Evolutionary conservation across 257 asterid species (phyloP).

Genomic region (Gynochthodes officinalis): DNA sequence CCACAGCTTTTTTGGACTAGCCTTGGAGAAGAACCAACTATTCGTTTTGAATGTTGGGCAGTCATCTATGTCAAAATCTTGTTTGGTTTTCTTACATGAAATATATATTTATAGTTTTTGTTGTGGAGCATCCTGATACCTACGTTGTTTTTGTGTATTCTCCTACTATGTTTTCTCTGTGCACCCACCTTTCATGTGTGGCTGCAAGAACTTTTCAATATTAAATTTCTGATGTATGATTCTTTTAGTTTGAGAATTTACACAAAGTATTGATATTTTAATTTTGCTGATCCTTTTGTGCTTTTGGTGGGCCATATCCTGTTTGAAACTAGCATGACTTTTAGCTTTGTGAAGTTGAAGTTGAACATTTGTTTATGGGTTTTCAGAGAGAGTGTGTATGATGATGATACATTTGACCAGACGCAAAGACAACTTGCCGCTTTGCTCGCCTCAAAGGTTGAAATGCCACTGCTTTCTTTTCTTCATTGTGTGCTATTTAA

Average conservation of each 20-base stretch:
- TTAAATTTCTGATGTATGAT: neutral
- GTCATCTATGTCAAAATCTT: neutral
- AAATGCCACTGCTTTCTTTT: neutral
- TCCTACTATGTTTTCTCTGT: neutral
- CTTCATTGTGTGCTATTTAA: neutral
- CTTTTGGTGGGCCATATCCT: neutral
- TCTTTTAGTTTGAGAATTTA: neutral
- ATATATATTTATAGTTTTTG: neutral
- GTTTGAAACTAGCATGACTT: slow-evolving; percentile 25
- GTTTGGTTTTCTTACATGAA: neutral
- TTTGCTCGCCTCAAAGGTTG: slow-evolving; percentile 82
- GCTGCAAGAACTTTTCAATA: neutral
- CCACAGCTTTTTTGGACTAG: neutral
- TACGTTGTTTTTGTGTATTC: neutral
- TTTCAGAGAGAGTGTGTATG: slow-evolving; percentile 33
- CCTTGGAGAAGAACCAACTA: neutral
- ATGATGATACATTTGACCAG: slow-evolving; percentile 27
- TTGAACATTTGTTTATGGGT: slow-evolving; percentile 1
- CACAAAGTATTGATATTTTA: too few relatives aligned
- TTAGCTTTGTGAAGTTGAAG: neutral
- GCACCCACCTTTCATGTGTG: neutral
- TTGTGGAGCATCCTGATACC: neutral
- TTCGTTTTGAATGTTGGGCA: neutral
- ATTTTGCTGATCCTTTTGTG: neutral
- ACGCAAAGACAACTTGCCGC: slow-evolving; percentile 46